Base-by-base conservation (phyloP, 805 yeast species). In the Candida andamanensis region DNA sequence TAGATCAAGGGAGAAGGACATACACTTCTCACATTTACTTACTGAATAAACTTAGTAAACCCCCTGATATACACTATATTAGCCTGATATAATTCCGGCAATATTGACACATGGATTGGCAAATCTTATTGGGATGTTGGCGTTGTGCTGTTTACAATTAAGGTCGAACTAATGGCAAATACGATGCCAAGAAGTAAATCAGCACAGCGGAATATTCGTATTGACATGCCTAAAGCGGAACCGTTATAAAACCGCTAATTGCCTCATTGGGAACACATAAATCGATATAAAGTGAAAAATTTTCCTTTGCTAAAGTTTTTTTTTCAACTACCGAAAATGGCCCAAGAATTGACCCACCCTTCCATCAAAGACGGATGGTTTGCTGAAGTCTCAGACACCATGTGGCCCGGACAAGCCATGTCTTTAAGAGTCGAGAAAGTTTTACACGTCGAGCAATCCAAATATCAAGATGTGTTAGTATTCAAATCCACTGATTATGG, bases 341-440 rank as follows among this genome's bases (percentile, higher is more conserved):
- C 54, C 33, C 56, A 52, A 43, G 64, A 64, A 56, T 63, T 73
- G 39, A 57, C 78, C 28, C 79, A 74, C 60, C 79, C 79, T 21
- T 57, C 73, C 32, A 63, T 73, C 50, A 70, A 72, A 56, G 87
- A 92, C 62, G 97, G 97, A 54, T 90, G 98, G 98, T 90, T 90
- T 68, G 79, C 90, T 51, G 98, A 90, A 63, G 72, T 84, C 58
- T 84, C 95, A 46, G 85, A 89, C 60, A 85, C 95, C 56, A 83
- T 86, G 85, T 90, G 96, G 95, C 97, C 98, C 18, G 98, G 98
- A 45, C 95, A 89, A 72, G 97, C 97, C 47, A 80, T 92, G 92
- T 76, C 87, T 32, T 71, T 90, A 47, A 75, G 79, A 44, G 97
- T 90, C 37, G 86, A 90, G 46, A 78, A 87, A 60, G 75, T 90